Conservation (phyloP, 768 basidiomycete species). For the Austroboletus festivus region DNA sequence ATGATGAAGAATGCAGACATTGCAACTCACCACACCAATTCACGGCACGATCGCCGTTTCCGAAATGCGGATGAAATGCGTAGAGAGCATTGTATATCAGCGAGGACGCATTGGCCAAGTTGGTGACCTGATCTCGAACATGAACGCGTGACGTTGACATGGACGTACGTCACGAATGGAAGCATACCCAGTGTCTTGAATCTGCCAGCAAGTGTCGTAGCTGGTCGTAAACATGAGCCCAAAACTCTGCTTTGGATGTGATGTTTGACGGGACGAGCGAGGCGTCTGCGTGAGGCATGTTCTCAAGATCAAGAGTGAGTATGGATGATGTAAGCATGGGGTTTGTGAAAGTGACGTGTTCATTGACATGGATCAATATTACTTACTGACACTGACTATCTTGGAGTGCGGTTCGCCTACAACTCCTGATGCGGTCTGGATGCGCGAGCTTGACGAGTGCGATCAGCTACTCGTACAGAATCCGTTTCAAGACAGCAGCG, state of each 20-base stretch:
- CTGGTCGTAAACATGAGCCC: conserved; percentile 69
- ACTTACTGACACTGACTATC: too few relatives aligned
- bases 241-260: conserved; percentile 73
- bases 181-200: conserved; percentile 79
- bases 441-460: conserved; percentile 26
- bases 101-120: conserved; percentile 80
- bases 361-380: too few relatives aligned
- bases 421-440: conserved; percentile 24
- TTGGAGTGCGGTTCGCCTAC: too few relatives aligned
- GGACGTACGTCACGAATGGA: conserved; percentile 14
- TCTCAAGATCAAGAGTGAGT: conserved; percentile 32
- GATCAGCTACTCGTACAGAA: conserved; percentile 21
- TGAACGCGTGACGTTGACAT: conserved; percentile 1
- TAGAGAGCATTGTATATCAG: conserved; percentile 76
- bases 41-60: conserved; percentile 58
- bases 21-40: conserved; percentile 86
- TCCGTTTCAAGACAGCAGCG: conserved; percentile 9
- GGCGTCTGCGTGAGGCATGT: conserved; percentile 83
- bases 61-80: conserved; percentile 65
- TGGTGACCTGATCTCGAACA: conserved; percentile 60
- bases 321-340: conserved; percentile 9
- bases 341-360: too few relatives aligned
- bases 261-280: conserved; percentile 69
- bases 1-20: not conserved
- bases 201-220: conserved; percentile 59